Conservation (phyloP, 352 stramenopile genomes). For the Globisporangium irregulare region DNA sequence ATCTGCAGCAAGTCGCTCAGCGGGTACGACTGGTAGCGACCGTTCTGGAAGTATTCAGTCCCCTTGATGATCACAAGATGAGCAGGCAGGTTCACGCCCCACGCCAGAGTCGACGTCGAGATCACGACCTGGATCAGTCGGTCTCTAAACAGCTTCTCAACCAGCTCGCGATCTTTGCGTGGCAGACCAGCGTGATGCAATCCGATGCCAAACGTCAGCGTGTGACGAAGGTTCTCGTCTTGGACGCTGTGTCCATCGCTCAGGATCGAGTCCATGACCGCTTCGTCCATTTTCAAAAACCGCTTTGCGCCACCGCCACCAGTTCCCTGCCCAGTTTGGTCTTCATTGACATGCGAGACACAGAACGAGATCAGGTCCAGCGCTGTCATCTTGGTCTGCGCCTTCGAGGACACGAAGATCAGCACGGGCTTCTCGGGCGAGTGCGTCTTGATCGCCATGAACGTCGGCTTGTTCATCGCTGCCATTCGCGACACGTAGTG, state of each 20-base stretch:
- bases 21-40: slow-evolving; percentile 97
- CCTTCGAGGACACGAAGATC: slow-evolving; percentile 98
- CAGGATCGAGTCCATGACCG: slow-evolving; percentile 83
- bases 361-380: slow-evolving; percentile 97
- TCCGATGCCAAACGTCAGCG: slow-evolving; percentile 96
- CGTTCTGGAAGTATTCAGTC: slow-evolving; percentile 95
- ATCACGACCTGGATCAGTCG: slow-evolving; percentile 97
- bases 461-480: slow-evolving; percentile 99
- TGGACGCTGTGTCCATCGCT: slow-evolving; percentile 74
- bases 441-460: slow-evolving; percentile 96
- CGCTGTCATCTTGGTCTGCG: slow-evolving; percentile 96
- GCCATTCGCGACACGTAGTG: slow-evolving; percentile 98
- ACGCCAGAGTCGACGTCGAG: slow-evolving; percentile 91
- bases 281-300: slow-evolving; percentile 93
- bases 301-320: slow-evolving; percentile 88
- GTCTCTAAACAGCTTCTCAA: slow-evolving; percentile 95
- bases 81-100: slow-evolving; percentile 96
- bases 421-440: slow-evolving; percentile 92
- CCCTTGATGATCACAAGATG: slow-evolving; percentile 99
- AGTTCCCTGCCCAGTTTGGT: slow-evolving; percentile 34
- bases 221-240: slow-evolving; percentile 94
- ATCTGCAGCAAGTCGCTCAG: slow-evolving; percentile 99
- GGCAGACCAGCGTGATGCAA: slow-evolving; percentile 95
- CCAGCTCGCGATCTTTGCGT: slow-evolving; percentile 90
- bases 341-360: slow-evolving; percentile 45